Evolutionary conservation across 2,329 filamentous ascomycete genomes (phyloP), one percentile per base, ranked within the genome.

Genomic region (Hortaea sp.): DNA sequence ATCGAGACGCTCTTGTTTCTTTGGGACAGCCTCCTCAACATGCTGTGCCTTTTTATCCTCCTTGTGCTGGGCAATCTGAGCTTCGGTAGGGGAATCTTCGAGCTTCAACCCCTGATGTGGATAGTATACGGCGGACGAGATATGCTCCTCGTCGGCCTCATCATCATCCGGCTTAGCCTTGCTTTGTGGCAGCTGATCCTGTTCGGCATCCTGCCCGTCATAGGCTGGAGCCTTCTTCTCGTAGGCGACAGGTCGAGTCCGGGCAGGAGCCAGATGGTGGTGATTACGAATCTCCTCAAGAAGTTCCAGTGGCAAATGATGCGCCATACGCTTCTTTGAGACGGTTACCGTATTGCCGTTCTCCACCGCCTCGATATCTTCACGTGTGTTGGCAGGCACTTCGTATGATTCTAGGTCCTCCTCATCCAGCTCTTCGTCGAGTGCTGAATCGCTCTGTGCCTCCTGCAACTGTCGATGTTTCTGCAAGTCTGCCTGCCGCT

Each of bases 51-150:
- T 40, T 10, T 11, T n/a, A 11, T 44, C 58, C 55, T 34, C 55
- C 47, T 54, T 50, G 12, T 53, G 53, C 30, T 59, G 52, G 7
- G 51, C 48, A 28, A 53, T 43, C 35, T 60, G 52, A 42, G 57
- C 56, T n/a, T 54, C 55, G 20, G 51, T 56, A 5, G 61, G 61
- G 6, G 60, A 60, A 44, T 66, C 65, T 39, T 72, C 68, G 7
- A 67, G 59, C 29, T 66, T 65, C 40, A 74, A 61, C 49, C 75
- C 73, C 57, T 86, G 81, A 68, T 90, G 86, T 38, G 86, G 86
- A 41, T 88, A 74, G 62, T 92, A 92, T 37, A 88, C 74, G 27
- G 86, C 86, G 30, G 85, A 90, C n/a, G 84, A 88, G 51, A 92
- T 88, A 64, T 90, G 86, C 63, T 92, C 86, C 62, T 85, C 81